Conservation (phyloP, 2,329 filamentous ascomycete genomes). For the Lecanoromycetidae sp. region DNA sequence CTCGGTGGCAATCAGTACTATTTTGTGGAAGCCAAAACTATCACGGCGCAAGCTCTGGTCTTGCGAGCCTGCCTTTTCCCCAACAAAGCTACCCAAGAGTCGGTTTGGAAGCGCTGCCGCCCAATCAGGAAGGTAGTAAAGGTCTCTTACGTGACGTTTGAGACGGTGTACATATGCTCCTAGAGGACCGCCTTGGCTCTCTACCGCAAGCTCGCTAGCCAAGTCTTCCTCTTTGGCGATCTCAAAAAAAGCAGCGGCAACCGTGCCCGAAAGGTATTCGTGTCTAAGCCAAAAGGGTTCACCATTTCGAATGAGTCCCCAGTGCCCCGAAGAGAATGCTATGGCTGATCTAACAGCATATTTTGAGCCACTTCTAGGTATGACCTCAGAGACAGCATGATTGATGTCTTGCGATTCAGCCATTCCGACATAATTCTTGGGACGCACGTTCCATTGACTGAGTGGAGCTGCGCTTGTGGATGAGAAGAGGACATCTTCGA, state of each 20-base stretch:
- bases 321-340: conserved; percentile 55
- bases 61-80: conserved; percentile 23
- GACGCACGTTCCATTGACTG: conserved; percentile 54
- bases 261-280: conserved; percentile 69
- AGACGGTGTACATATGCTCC: conserved; percentile 81
- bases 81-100: conserved; percentile 48
- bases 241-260: conserved; percentile 70
- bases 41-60: conserved; percentile 48
- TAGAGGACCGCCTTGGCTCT: conserved; percentile 69
- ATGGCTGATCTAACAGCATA: conserved; percentile 70
- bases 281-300: conserved; percentile 66
- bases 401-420: conserved; percentile 36
- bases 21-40: conserved; percentile 78
- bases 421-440: conserved; percentile 29
- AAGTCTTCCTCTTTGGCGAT: conserved; percentile 61
- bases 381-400: conserved; percentile 69
- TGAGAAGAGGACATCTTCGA: conserved; percentile 61
- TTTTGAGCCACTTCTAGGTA: conserved; percentile 53
- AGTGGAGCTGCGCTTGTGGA: conserved; percentile 67
- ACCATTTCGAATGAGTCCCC: conserved; percentile 74
- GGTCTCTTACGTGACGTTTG: conserved; percentile 65
- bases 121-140: conserved; percentile 64
- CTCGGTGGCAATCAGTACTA: conserved; percentile 66
- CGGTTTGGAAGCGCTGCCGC: conserved; percentile 56
- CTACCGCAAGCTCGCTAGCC: conserved; percentile 68